A percentile compares a stretch with the other conserved stretches of the same genome.
Conservation (phyloP, 2,329 filamentous ascomycete species). For the Knoxdaviesia proteae region DNA sequence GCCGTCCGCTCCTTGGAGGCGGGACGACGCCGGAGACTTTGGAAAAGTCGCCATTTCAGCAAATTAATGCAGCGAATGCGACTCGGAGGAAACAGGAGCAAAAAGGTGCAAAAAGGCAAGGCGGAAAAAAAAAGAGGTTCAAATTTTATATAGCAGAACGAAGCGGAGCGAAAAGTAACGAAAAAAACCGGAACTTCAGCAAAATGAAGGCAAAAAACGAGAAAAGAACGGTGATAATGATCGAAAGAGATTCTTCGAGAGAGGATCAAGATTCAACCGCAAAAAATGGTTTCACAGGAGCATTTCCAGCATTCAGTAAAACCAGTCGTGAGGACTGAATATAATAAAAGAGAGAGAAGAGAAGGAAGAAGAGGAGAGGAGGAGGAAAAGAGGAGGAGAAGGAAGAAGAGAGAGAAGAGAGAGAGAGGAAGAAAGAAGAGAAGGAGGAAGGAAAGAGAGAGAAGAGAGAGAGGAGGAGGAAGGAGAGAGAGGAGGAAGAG, state of each 20-base stretch:
- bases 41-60: slow-evolving; percentile 11
- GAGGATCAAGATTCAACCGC: too few relatives aligned
- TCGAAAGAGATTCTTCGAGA: too few relatives aligned
- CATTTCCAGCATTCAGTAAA: too few relatives aligned
- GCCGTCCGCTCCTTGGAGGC: slow-evolving; percentile 27
- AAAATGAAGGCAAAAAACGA: too few relatives aligned
- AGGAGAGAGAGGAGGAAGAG: slow-evolving; percentile 6
- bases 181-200: too few relatives aligned
- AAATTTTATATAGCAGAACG: too few relatives aligned
- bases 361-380: neutral
- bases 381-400: neutral
- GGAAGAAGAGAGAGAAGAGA: neutral
- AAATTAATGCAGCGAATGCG: neutral
- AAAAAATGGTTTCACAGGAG: too few relatives aligned
- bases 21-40: slow-evolving; percentile 37
- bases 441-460: slow-evolving; percentile 4
- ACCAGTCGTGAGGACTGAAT: neutral
- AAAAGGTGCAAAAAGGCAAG: neutral
- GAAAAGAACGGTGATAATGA: too few relatives aligned
- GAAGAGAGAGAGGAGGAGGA: slow-evolving; percentile 7
- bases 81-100: neutral
- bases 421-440: slow-evolving; percentile 2
- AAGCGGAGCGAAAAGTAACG: too few relatives aligned
- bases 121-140: neutral
- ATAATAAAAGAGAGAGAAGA: neutral